Evolutionary conservation across 331 rosid genomes (phyloP), one percentile per base, ranked within the genome.

Genomic region (Rhamnella rubrinervis): DNA sequence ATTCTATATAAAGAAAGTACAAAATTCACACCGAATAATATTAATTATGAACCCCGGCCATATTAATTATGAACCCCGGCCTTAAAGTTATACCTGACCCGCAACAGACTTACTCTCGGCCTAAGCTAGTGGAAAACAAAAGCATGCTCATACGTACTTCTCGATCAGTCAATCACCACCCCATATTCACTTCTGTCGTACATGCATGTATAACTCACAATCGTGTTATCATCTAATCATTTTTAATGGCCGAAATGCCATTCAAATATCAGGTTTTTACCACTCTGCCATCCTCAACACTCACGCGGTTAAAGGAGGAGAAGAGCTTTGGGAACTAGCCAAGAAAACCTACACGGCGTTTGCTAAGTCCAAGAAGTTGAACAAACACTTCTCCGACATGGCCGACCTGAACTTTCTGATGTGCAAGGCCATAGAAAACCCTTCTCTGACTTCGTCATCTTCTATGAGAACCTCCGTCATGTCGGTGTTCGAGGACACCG

Each of bases 361-460:
- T 20, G 75, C 72, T 13, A 70, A 49, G 46, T 83, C 87, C 0
- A 85, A 85, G 77, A 79, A 71, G 8, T 4, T 20, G 55, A 70
- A 79, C 75, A 86, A 79, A 47, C 92, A 89, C 59, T 85, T 85
- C 14, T 56, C 83, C 3, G 92, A 89, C 79, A 85, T 89, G 92
- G 83, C 87, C 3, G 89, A 85, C 71, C 59, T 86, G 14, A 85
- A 76, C 79, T 83, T 83, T 21, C 79, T 89, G 21, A 68, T 86
- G 90, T 66, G 90, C 68, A 83, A 72, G 75, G 89, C 86, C 1
- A 67, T 89, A 8, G 87, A 87, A 3, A 87, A 85, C 65, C 96
- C 96, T 0, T 61, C 76, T 0, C 49, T 89, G 59, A 89, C 96
- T 0, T 17, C 85, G 0, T 81, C 92, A 7, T 81, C 90, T 1